Conservation (phyloP, 345 rosid species). For the Xanthoceras sorbifolium region DNA sequence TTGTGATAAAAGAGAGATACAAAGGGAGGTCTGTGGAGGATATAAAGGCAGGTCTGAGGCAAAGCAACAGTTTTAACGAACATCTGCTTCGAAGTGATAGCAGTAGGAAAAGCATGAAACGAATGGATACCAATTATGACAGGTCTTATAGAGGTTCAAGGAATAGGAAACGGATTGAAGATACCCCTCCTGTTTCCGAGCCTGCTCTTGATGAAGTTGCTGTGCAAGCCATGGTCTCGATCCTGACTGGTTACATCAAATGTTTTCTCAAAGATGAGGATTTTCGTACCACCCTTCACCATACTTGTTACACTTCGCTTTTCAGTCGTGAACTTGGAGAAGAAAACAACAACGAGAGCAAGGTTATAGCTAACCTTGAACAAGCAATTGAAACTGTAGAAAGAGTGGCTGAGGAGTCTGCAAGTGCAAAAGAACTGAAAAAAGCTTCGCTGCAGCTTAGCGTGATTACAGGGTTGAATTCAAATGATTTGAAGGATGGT, state of each 20-base stretch:
- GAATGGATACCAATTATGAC: slow-evolving; percentile 21
- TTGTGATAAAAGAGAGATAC: slow-evolving; percentile 12
- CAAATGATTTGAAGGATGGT: slow-evolving; percentile 44
- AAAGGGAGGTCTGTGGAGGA: slow-evolving; percentile 24
- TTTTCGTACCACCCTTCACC: slow-evolving; percentile 38
- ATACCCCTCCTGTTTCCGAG: slow-evolving; percentile 28
- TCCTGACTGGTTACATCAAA: slow-evolving; percentile 46
- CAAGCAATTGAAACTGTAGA: slow-evolving; percentile 53
- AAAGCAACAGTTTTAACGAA: slow-evolving; percentile 20
- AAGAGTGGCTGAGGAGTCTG: slow-evolving; percentile 41
- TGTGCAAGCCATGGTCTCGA: slow-evolving; percentile 56
- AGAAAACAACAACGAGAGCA: slow-evolving; percentile 32
- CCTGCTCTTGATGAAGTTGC: slow-evolving; percentile 69
- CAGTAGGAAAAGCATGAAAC: slow-evolving; percentile 31
- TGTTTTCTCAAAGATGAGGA: slow-evolving; percentile 45
- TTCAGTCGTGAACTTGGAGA: slow-evolving; percentile 26
- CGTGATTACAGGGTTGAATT: slow-evolving; percentile 51
- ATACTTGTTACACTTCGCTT: slow-evolving; percentile 49
- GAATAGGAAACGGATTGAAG: slow-evolving; percentile 29
- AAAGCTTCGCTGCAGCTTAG: slow-evolving; percentile 58
- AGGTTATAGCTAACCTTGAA: slow-evolving; percentile 48
- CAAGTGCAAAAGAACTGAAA: slow-evolving; percentile 46
- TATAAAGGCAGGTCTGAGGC: slow-evolving; percentile 22
- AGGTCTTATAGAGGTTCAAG: slow-evolving; percentile 31
- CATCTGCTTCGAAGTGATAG: slow-evolving; percentile 21